A percentile compares a stretch with the other conserved stretches of the same genome.
These are phyloP conservation scores for Coriolopsis trogii DNA, from an alignment of 1,284 basidiomycete genomes.

Conservation along the genomic window DNA sequence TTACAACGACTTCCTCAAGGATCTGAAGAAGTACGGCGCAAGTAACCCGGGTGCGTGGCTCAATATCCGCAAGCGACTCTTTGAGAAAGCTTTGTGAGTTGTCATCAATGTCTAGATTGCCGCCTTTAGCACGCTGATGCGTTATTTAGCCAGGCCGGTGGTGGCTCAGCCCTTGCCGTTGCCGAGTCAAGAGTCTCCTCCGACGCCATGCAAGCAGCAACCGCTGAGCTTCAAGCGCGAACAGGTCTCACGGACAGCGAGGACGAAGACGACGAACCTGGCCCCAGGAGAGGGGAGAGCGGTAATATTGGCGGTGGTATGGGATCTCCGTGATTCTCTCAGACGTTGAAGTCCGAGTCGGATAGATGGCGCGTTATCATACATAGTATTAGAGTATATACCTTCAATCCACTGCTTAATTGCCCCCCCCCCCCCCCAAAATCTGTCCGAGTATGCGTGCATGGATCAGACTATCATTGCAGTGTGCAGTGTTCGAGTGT, in stretches of 20 bases:
- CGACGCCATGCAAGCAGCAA: not conserved
- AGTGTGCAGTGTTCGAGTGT: no score
- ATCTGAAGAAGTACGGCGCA: not conserved
- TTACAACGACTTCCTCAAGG: not conserved
- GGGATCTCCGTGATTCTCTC: not conserved
- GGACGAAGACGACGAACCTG: not conserved
- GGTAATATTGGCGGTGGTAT: not conserved
- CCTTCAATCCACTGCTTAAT: no score
- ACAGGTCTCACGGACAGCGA: conserved; percentile 3
- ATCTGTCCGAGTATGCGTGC: no score
- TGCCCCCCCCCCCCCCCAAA: no score
- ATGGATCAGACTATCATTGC: no score
- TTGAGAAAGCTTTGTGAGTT: conserved; percentile 2
- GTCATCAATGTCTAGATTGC: not conserved
- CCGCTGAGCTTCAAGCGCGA: not conserved
- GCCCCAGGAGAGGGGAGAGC: no score
- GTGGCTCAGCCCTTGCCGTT: not conserved
- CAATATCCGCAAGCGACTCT: conserved; percentile 3
- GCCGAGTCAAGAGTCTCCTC: not conserved
- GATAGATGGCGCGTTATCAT: no score
- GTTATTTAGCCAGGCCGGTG: not conserved
- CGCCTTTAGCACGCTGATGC: not conserved
- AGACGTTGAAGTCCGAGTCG: not conserved
- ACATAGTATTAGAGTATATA: no score
- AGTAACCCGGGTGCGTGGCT: not conserved